Evolutionary conservation across 2,329 filamentous ascomycete species (phyloP), one percentile per base, ranked within the genome.

Genomic region (Alternaria brassicicola): DNA sequence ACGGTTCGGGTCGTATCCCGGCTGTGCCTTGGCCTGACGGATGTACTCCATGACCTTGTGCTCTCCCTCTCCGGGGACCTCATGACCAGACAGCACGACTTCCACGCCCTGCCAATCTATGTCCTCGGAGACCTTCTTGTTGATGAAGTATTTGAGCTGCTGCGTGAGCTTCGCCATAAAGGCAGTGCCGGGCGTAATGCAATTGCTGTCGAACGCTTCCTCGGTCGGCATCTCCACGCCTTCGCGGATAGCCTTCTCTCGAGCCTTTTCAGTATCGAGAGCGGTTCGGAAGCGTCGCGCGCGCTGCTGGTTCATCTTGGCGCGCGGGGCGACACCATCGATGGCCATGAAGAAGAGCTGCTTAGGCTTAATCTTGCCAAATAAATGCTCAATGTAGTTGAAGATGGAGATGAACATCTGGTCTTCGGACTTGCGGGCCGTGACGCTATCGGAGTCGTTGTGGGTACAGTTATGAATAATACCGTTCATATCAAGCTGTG

Each of bases 21-120:
- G 91, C 78, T 99, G 95, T 47, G 94, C 93, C 83, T 98, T 98
- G 62, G 95, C 92, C 78, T 96, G 92, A 68, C 95, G 91, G 78
- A 99, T 99, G 79, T 99, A 99, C 79, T 99, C 96, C 95, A 99
- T 99, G 79, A 99, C 97, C 82, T 99, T 99, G 83, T 99, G 95
- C 79, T 99, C 95, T 70, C 95, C 95, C 80, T 99, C 96, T 70
- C 95, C 95, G 6, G 95, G 95, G 25, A 98, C 94, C 78, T 99
- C 96, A 75, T 99, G 96, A 53, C 96, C 95, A 6, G 95, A 99
- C 58, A 99, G 85, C 52, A 99, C 93, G 69, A 99, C 89, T 75
- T 98, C 93, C 65, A 96, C 95, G 59, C 91, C 91, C 80, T 99
- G 95, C 95, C 95, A 99, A 72, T 99, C 95, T 46, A 89, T 87